A percentile compares a stretch with the other conserved stretches of the same genome.
These are phyloP conservation scores for Colletotrichum cordylinicola DNA, from an alignment of 2,329 filamentous ascomycete genomes.

Conservation along the genomic window DNA sequence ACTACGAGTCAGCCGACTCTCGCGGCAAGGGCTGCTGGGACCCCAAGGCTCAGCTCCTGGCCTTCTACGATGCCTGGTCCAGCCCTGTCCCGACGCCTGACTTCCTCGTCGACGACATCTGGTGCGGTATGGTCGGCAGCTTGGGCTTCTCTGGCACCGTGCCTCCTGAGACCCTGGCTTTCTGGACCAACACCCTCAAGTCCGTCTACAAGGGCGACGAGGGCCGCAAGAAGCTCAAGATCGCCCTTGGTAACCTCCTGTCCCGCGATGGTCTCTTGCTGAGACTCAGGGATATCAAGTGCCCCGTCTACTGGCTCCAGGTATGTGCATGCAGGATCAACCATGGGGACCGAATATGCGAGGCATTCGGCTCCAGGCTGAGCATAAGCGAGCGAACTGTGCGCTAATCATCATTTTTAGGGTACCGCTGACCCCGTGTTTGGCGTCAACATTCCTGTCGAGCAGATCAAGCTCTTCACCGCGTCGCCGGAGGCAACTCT, in stretches of 20 bases:
- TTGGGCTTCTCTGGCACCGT: conserved; percentile 52
- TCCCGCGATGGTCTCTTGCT: conserved; percentile 53
- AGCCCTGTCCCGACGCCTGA: conserved; percentile 44
- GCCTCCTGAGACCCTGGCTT: conserved; percentile 39
- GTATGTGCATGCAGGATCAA: conserved; percentile 33
- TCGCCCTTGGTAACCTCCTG: conserved; percentile 49
- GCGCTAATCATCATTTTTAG: conserved; percentile 30
- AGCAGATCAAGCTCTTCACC: conserved; percentile 58
- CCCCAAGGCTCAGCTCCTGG: conserved; percentile 42
- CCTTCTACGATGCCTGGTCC: conserved; percentile 49
- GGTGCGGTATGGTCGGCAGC: conserved; percentile 48
- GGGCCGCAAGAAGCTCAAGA: conserved; percentile 52
- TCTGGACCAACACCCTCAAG: conserved; percentile 53
- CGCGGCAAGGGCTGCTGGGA: conserved; percentile 56
- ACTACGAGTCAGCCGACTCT: conserved; percentile 53
- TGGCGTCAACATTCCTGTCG: conserved; percentile 41
- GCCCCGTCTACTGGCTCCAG: conserved; percentile 59
- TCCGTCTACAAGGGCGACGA: conserved; percentile 54
- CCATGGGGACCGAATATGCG: not conserved
- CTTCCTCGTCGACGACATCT: conserved; percentile 53
- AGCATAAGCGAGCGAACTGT: not conserved
- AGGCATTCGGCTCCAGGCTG: not conserved
- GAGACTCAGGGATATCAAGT: conserved; percentile 52
- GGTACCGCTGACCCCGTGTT: conserved; percentile 52
- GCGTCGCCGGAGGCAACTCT: conserved; percentile 49